These are phyloP conservation scores for Ogataea populi-albae DNA, from an alignment of 805 yeast species.

Conservation along the genomic window DNA sequence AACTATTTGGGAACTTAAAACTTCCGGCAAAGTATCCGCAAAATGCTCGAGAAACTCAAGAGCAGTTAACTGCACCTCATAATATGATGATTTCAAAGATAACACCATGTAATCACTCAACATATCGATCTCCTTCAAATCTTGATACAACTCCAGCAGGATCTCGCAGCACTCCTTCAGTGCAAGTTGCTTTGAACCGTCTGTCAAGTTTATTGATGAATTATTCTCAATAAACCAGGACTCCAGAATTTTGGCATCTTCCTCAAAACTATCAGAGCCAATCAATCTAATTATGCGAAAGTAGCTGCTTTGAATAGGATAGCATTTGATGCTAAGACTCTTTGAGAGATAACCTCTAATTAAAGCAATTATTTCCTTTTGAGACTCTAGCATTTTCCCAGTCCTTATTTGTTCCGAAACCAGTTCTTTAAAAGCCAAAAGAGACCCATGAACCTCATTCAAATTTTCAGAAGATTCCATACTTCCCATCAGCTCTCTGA, in stretches of 20 bases:
- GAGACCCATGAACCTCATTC: conserved; percentile 58
- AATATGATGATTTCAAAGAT: conserved; percentile 38
- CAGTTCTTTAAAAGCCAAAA: conserved; percentile 47
- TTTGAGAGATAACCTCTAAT: conserved; percentile 21
- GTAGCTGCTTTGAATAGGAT: conserved; percentile 22
- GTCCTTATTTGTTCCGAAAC: conserved; percentile 14
- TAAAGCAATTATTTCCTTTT: conserved; percentile 27
- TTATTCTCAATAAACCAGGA: conserved; percentile 36
- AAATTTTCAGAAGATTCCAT: conserved; percentile 23
- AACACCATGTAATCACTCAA: conserved; percentile 30
- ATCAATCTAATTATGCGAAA: conserved; percentile 18
- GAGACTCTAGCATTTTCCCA: conserved; percentile 27
- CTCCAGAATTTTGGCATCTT: conserved; percentile 27
- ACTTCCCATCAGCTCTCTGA: conserved; percentile 16
- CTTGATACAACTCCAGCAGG: conserved; percentile 26
- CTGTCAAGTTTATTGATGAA: conserved; percentile 27
- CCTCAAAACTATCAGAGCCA: conserved; percentile 2
- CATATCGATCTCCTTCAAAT: conserved; percentile 16
- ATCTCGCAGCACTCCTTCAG: conserved; percentile 33
- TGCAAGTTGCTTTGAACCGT: conserved; percentile 52
- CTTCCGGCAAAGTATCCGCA: background rate
- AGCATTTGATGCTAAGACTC: conserved; percentile 17
- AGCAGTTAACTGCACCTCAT: conserved; percentile 45
- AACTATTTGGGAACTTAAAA: conserved; percentile 5
- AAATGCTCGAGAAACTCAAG: conserved; percentile 31